A percentile compares a stretch with the other conserved stretches of the same genome.
Evolutionary conservation across 2,329 filamentous ascomycete species (phyloP).

Genomic region (Verticillium zaregamsianum): DNA sequence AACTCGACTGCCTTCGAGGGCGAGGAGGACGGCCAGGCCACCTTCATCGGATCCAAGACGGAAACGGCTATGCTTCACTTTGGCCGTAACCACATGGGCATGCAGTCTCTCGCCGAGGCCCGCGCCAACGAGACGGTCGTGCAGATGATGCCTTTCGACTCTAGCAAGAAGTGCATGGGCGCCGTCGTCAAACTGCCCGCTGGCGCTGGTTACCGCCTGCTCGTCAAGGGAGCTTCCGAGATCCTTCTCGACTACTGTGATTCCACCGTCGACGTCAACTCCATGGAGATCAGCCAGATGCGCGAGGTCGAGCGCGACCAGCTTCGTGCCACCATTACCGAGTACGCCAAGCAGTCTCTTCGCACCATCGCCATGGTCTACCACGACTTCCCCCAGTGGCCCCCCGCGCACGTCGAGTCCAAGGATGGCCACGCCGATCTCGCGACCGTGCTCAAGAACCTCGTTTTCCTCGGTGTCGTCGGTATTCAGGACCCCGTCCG

Average conservation of each 20-base stretch:
- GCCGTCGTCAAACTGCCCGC: slow-evolving; percentile 44
- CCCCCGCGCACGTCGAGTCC: slow-evolving; percentile 60
- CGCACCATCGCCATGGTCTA: slow-evolving; percentile 74
- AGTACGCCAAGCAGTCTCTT: slow-evolving; percentile 61
- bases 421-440: slow-evolving; percentile 59
- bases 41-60: slow-evolving; percentile 53
- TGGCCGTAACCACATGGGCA: slow-evolving; percentile 45
- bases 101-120: slow-evolving; percentile 39
- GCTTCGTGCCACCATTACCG: slow-evolving; percentile 50
- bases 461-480: slow-evolving; percentile 68
- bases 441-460: slow-evolving; percentile 53
- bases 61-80: slow-evolving; percentile 50
- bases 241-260: slow-evolving; percentile 44
- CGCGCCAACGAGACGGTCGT: slow-evolving; percentile 41
- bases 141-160: slow-evolving; percentile 52
- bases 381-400: slow-evolving; percentile 67
- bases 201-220: slow-evolving; percentile 39
- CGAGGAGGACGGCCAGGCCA: slow-evolving; percentile 36
- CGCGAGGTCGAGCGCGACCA: slow-evolving; percentile 40
- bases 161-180: slow-evolving; percentile 52
- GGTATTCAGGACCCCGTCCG: slow-evolving; percentile 69
- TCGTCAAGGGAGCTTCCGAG: slow-evolving; percentile 55
- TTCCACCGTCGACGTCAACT: slow-evolving; percentile 35
- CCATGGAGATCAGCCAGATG: slow-evolving; percentile 49
- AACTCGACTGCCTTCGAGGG: slow-evolving; percentile 56